Percentiles rank a stretch among this genome's conserved stretches.
Evolutionary conservation across 2,329 filamentous ascomycete species (phyloP).

Genomic region (Stagonosporopsis rhizophila): DNA sequence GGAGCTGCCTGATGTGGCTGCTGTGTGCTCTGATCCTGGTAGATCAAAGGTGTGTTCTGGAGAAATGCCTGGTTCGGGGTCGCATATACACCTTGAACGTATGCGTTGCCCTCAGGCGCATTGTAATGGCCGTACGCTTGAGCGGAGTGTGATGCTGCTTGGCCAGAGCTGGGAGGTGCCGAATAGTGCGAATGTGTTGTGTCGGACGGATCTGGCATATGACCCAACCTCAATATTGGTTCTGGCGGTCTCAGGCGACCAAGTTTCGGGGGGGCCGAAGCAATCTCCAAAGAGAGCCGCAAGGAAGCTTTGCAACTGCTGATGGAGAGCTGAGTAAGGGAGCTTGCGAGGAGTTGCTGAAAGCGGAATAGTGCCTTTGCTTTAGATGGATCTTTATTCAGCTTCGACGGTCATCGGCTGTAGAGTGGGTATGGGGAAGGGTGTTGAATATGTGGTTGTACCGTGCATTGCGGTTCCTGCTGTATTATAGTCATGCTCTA

Average conservation of each 20-base stretch:
- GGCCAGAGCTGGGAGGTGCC: conserved; percentile 46
- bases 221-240: conserved; percentile 19
- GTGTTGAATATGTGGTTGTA: background rate
- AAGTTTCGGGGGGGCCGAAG: conserved; percentile 11
- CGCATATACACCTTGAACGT: conserved; percentile 27
- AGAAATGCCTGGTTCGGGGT: conserved; percentile 22
- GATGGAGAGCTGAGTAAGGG: conserved; percentile 36
- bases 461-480: background rate
- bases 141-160: conserved; percentile 32
- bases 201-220: conserved; percentile 40
- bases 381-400: background rate
- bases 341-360: conserved; percentile 18
- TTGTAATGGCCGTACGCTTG: conserved; percentile 35
- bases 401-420: background rate
- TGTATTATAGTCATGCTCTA: background rate
- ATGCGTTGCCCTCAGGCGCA: conserved; percentile 33
- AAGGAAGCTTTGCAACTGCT: conserved; percentile 21
- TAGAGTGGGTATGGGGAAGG: background rate
- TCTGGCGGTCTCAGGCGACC: conserved; percentile 26
- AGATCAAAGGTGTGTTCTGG: conserved; percentile 29
- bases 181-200: conserved; percentile 36
- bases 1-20: conserved; percentile 23
- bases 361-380: conserved; percentile 3
- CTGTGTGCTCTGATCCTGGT: conserved; percentile 27
- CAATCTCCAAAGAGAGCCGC: conserved; percentile 11